A percentile compares a stretch with the other conserved stretches of the same genome.
Evolutionary conservation across 2,329 filamentous ascomycete species (phyloP).

Genomic region (Onygena corvina): DNA sequence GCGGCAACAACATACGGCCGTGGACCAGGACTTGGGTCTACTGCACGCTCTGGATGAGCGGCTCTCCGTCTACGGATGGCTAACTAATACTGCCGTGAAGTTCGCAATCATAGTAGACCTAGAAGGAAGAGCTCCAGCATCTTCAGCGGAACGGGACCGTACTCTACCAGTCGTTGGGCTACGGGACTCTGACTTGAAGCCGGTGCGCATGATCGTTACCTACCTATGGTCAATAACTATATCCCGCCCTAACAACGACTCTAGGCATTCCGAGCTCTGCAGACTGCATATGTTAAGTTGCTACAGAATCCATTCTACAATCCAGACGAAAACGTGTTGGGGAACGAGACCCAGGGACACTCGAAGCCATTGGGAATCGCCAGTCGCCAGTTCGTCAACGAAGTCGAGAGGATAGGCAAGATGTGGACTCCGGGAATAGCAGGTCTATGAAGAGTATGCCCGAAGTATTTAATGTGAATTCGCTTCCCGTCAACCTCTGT

Average conservation of each 20-base stretch:
- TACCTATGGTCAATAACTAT: background rate
- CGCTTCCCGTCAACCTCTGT: too few species aligned
- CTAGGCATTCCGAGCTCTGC: constrained; percentile 76
- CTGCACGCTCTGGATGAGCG: constrained; percentile 90
- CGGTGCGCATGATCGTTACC: constrained; percentile 42
- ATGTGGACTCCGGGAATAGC: constrained; percentile 65
- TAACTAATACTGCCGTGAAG: constrained; percentile 90
- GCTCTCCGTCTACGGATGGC: constrained; percentile 84
- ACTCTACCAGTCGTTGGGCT: constrained; percentile 48
- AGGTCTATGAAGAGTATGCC: background rate
- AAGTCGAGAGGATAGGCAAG: constrained; percentile 77
- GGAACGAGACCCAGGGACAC: background rate
- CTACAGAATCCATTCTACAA: constrained; percentile 92
- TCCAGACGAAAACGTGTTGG: constrained; percentile 57
- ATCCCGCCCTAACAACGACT: constrained; percentile 10
- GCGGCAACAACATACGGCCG: constrained; percentile 58
- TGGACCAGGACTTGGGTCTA: constrained; percentile 77
- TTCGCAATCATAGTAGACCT: constrained; percentile 86
- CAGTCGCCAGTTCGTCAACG: constrained; percentile 65
- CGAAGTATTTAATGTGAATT: background rate
- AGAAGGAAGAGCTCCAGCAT: constrained; percentile 50
- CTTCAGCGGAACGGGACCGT: constrained; percentile 21
- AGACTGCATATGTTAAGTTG: constrained; percentile 78
- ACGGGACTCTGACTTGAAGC: constrained; percentile 75
- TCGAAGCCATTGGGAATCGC: constrained; percentile 43